Evolutionary conservation across 495 filamentous ascomycete species (phyloP).

Genomic region (Talaromyces trachyspermus): DNA sequence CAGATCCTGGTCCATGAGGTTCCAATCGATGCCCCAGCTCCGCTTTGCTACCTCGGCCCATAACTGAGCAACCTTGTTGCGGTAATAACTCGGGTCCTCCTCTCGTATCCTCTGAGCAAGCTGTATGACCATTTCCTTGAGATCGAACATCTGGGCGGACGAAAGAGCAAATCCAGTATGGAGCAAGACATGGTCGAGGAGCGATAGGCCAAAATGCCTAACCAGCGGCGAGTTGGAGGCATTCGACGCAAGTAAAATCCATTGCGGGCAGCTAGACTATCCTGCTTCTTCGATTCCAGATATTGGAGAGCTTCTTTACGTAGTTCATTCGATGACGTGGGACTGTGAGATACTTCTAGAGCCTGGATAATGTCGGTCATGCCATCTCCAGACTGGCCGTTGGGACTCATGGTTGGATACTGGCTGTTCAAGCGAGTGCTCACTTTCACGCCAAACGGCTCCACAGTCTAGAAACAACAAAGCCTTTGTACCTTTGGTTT

Average conservation of each 20-base stretch:
- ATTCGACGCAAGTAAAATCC: slow-evolving; percentile 79
- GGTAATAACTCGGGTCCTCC: slow-evolving; percentile 72
- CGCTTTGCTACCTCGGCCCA: slow-evolving; percentile 94
- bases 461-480: too few species aligned
- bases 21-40: slow-evolving; percentile 85
- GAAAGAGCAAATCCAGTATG: slow-evolving; percentile 72
- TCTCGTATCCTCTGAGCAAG: slow-evolving; percentile 66
- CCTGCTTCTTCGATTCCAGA: slow-evolving; percentile 74
- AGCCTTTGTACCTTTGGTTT: too few species aligned
- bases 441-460: too few species aligned
- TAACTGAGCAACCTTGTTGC: slow-evolving; percentile 91
- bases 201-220: slow-evolving; percentile 85
- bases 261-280: slow-evolving; percentile 68
- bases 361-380: slow-evolving; percentile 65
- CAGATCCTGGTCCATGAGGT: slow-evolving; percentile 84
- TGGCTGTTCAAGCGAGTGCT: too few species aligned
- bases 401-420: slow-evolving; percentile 30
- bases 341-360: slow-evolving; percentile 76
- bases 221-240: slow-evolving; percentile 66
- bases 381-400: slow-evolving; percentile 32
- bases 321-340: slow-evolving; percentile 72
- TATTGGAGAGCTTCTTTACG: slow-evolving; percentile 75
- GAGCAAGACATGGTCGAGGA: slow-evolving; percentile 80
- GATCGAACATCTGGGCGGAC: slow-evolving; percentile 49
- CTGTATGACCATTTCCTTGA: slow-evolving; percentile 67